Evolutionary conservation across 768 basidiomycete species (phyloP), one percentile per base, ranked within the genome.

Genomic region (Hericium rajendrae): DNA sequence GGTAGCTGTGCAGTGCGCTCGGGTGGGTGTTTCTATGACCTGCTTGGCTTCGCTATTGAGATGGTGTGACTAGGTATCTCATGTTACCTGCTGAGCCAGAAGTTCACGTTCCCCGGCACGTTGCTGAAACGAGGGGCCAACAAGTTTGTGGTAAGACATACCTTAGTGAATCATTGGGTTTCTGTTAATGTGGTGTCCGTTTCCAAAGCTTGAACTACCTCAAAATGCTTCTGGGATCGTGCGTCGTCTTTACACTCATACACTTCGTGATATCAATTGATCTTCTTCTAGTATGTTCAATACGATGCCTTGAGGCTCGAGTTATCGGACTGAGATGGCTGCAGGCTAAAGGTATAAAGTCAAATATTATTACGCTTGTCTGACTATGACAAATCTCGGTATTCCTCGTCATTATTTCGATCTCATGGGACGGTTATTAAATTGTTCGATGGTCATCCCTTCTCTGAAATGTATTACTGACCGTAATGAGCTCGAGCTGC

Each of bases 1-100:
- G 65, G 66, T 52, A 68, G 67, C 48, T 68, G 67, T 56, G 67
- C 63, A 0, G 62, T 63, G 48, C 67, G 67, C 2, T 68, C 65
- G 6, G 67, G 67, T 66, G 22, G 8, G 57, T 59, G 6, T 15
- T 20, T 15, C n/a, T 18, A 18, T 18, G 38, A 5, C 22, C 4
- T 16, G 40, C 11, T 26, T 11, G 16, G 8, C 22, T 46, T 18
- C 15, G 43, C n/a, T 15, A 15, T n/a, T 20, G 15, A 20, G 16
- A 8, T 15, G 26, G 13, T 41, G 5, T 16, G 15, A 16, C 6
- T 51, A 66, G 67, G 64, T 12, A 66, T 68, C 12, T 68, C 67
- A 1, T 68, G 67, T 46, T 60, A 66, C 39, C 51, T 66, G 13
- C 53, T 61, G 4, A n/a, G 55, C 11, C 53, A 62, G 13, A 64